phyloP scores from a whole-genome alignment of 2,329 filamentous ascomycete species.

The Mycocentrospora acerina region DNA sequence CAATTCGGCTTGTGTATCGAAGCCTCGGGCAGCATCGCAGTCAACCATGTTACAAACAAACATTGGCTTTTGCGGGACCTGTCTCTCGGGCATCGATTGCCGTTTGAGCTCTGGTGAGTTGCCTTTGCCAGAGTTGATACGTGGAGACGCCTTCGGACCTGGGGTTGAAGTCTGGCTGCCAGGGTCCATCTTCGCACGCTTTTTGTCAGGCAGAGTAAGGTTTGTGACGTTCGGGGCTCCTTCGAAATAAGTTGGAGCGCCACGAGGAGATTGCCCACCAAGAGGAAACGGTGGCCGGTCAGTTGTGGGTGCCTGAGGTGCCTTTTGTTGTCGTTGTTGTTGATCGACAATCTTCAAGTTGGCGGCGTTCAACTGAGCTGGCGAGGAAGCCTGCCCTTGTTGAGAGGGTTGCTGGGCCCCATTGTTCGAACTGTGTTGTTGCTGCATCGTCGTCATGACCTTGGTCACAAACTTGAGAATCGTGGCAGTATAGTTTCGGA shows the following conservation, averaged over 20 bases:
- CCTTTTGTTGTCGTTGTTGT: conserved; percentile 51
- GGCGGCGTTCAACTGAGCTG: conserved; percentile 39
- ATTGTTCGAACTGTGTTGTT: conserved; percentile 18
- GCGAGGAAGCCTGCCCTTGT: conserved; percentile 17
- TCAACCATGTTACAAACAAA: conserved; percentile 56
- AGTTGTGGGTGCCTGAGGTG: conserved; percentile 52
- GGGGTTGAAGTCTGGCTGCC: conserved; percentile 47
- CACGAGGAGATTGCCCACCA: conserved; percentile 56
- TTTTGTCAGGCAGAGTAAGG: conserved; percentile 59
- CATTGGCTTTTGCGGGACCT: conserved; percentile 46
- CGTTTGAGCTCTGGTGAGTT: conserved; percentile 51
- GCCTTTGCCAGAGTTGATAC: conserved; percentile 37
- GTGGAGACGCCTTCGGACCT: conserved; percentile 43
- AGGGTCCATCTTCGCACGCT: conserved; percentile 54
- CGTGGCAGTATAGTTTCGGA: conserved; percentile 24
- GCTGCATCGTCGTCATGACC: conserved; percentile 29
- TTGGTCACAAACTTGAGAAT: conserved; percentile 32
- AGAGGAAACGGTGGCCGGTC: conserved; percentile 56
- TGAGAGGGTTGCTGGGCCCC: conserved; percentile 15
- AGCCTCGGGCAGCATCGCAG: conserved; percentile 58
- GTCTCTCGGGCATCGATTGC: conserved; percentile 44
- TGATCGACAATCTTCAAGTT: conserved; percentile 46
- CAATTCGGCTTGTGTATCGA: conserved; percentile 56
- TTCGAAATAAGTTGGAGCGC: conserved; percentile 58
- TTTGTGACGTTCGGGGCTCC: conserved; percentile 55